Conservation (phyloP, 2,329 filamentous ascomycete genomes). For the Aspergillus viridinutans region DNA sequence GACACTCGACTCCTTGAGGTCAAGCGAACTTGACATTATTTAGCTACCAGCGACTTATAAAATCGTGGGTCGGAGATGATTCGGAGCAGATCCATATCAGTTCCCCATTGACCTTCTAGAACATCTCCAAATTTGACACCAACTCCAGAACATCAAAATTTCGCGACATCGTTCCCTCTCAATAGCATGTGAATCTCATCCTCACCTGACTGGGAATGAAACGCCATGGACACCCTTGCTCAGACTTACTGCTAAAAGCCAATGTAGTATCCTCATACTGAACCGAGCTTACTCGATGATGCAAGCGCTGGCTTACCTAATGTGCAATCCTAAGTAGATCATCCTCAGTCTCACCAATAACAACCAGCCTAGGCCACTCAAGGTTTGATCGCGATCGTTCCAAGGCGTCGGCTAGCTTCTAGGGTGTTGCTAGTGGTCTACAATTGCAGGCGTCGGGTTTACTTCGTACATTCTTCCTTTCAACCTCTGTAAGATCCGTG, state of each 20-base stretch:
- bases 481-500: background rate
- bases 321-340: no score
- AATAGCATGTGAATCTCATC: background rate
- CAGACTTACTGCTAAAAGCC: background rate
- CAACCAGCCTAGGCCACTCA: background rate
- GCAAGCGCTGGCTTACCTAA: background rate
- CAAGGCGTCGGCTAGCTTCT: background rate
- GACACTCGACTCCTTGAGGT: background rate
- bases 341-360: background rate
- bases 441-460: no score
- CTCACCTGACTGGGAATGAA: background rate
- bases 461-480: background rate
- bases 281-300: background rate
- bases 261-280: background rate
- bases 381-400: background rate
- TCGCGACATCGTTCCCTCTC: background rate
- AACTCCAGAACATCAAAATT: background rate
- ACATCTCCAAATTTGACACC: background rate
- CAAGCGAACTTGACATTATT: no score
- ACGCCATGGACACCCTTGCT: background rate
- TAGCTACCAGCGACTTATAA: no score
- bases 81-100: background rate
- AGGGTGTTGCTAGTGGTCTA: background rate
- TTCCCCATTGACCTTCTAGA: background rate
- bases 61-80: conserved; percentile 1